Base-by-base conservation (phyloP, 768 basidiomycete genomes). In the Pleurotus tuber-regium region DNA sequence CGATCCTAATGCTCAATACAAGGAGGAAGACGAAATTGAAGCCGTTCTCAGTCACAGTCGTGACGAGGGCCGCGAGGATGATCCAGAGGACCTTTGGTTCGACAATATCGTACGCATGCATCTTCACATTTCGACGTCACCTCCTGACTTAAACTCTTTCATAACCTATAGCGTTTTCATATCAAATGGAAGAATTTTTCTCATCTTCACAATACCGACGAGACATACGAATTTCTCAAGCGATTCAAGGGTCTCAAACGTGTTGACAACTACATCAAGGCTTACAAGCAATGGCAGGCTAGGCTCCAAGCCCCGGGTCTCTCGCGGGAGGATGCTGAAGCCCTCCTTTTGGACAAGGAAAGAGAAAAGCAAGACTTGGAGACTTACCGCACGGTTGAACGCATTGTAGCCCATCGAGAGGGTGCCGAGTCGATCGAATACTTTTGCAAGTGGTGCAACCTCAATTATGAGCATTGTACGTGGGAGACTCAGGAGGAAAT, bases 111-210 rank as follows among this genome's bases (percentile, higher is more conserved):
- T 93, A 67, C 50, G 79, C 67, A 19, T 10, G 24, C 54, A 28
- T 44, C 49, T 51, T 50, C 57, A 48, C 19, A 48, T 18, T 50
- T 46, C 29, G 9, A 14, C 24, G 50, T 54, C 41, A 46, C 51
- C 39, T 54, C 52, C 11, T 19, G 52, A 39, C 57, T 52, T 63
- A 57, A 25, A 61, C 33, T 25, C 36, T 50, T 50, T n/a, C 40
- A 25, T 12, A 40, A 21, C 47, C 54, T 58, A 2, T 63, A 97
- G 94, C 93, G 94, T 46, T 99, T 89, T 76, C 93, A 98, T 66
- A 94, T 99, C 76, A 99, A 99, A 70, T 99, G 97, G 97, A 98
- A 98, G 70, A 86, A 84, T 60, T 98, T 94, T 69, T 97, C 94
- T 8, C 96, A 98, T 66, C 78, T 98, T 12, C 97, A 98, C 75